Percentiles rank a stretch among this genome's conserved stretches.
phyloP scores from a whole-genome alignment of 768 basidiomycete species.

The Podaxis pistillaris region DNA sequence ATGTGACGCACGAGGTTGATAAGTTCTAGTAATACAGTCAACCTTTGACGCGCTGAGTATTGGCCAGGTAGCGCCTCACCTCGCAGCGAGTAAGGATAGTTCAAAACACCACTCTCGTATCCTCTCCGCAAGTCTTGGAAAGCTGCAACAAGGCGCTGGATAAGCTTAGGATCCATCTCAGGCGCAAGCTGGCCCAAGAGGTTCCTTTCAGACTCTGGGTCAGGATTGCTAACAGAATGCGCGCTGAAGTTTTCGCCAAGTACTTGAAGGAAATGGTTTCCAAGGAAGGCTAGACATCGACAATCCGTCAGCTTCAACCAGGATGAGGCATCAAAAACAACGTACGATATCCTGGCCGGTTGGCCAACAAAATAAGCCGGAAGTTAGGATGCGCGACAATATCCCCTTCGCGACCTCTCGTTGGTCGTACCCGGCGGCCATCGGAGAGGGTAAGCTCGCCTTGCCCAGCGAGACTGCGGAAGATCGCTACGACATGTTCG shows the following conservation, averaged over 20 bases:
- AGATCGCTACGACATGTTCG: constrained; percentile 70
- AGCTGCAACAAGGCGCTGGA: constrained; percentile 56
- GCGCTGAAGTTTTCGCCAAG: constrained; percentile 68
- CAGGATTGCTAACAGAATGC: constrained; percentile 66
- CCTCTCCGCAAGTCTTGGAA: constrained; percentile 63
- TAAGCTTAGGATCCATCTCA: constrained; percentile 50
- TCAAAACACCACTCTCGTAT: constrained; percentile 55
- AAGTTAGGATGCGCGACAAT: constrained; percentile 64
- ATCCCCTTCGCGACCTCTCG: constrained; percentile 47
- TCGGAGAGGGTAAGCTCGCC: constrained; percentile 63
- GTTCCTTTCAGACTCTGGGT: constrained; percentile 61
- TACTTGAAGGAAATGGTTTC: constrained; percentile 72
- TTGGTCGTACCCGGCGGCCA: constrained; percentile 52
- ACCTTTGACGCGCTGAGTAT: neutral
- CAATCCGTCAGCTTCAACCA: neutral
- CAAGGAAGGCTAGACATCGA: constrained; percentile 53
- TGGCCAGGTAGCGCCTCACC: constrained; percentile 32
- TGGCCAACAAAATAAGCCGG: constrained; percentile 61
- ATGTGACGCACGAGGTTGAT: constrained; percentile 67
- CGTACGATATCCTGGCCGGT: constrained; percentile 69
- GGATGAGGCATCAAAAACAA: neutral
- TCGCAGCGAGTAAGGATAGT: constrained; percentile 68
- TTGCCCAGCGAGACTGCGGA: constrained; percentile 66
- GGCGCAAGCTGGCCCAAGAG: constrained; percentile 62
- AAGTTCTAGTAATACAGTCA: constrained; percentile 39